Conservation (phyloP, 495 filamentous ascomycete species). For the Aspergillus indologenus region DNA sequence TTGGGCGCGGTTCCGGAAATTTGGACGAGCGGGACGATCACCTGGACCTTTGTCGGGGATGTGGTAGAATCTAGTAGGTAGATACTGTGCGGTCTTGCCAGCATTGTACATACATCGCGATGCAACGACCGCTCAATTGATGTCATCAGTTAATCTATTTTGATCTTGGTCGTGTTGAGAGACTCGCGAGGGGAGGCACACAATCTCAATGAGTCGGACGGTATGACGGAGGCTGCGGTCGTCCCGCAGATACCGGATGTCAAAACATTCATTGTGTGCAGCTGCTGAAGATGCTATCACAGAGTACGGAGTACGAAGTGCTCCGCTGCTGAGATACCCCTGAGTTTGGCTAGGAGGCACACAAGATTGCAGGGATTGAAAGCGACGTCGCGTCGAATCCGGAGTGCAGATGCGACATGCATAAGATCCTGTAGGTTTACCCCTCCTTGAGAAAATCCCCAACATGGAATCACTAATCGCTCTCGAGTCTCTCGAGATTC, state of each 20-base stretch:
- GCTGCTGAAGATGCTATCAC: not conserved
- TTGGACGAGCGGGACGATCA: slow-evolving; percentile 22
- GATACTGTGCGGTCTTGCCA: not conserved
- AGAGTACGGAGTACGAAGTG: not conserved
- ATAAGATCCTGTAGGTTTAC: not conserved
- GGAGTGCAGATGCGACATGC: not conserved
- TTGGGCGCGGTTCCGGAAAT: slow-evolving; percentile 18
- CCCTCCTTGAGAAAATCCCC: not conserved
- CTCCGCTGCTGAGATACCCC: not conserved
- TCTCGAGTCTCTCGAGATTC: not conserved
- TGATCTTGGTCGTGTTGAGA: not conserved
- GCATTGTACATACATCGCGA: not conserved
- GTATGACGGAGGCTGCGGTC: not conserved
- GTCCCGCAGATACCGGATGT: slow-evolving; percentile 5
- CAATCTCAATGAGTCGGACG: not conserved
- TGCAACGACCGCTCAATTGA: not conserved
- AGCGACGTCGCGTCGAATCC: not conserved
- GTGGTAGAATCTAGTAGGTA: not conserved
- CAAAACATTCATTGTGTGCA: not conserved
- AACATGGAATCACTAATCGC: not conserved
- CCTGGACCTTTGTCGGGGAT: slow-evolving; percentile 7
- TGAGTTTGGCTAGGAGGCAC: not conserved
- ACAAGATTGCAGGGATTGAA: not conserved
- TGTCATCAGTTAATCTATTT: not conserved
- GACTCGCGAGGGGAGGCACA: not conserved